phyloP scores from a whole-genome alignment of 2,329 filamentous ascomycete species.

The Trichoderma sp. region DNA sequence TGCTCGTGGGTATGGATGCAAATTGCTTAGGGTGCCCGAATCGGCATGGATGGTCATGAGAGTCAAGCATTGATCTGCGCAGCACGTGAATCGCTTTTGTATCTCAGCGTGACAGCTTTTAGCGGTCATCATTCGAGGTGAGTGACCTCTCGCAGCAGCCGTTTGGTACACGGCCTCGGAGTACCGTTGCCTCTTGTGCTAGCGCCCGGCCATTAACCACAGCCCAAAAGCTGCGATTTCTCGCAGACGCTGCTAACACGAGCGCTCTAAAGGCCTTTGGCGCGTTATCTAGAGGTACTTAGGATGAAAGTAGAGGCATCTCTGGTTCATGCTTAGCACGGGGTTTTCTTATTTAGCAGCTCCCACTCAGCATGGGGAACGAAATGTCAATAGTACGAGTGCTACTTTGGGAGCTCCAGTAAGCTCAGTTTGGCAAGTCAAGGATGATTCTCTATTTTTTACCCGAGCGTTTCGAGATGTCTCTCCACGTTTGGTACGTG shows the following conservation, averaged over 20 bases:
- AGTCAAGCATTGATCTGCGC: conserved; percentile 10
- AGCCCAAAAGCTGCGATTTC: background rate
- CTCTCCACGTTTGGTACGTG: conserved; percentile 6
- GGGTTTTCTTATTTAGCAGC: background rate
- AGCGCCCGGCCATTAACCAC: background rate
- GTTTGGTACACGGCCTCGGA: background rate
- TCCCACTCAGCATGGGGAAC: background rate
- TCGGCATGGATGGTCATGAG: conserved; percentile 3
- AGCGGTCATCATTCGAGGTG: background rate
- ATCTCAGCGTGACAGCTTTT: conserved; percentile 3
- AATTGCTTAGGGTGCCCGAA: background rate
- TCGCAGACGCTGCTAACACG: background rate
- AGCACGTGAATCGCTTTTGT: conserved; percentile 5
- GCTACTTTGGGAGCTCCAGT: background rate
- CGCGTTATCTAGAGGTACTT: background rate
- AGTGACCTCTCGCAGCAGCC: background rate
- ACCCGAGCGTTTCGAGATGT: conserved; percentile 2
- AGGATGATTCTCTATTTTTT: background rate
- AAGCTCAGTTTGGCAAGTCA: background rate
- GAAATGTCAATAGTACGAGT: background rate
- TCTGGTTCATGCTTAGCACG: background rate
- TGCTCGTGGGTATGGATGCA: background rate
- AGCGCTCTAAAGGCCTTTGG: background rate
- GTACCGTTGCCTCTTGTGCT: conserved; percentile 2
- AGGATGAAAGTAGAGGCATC: background rate